Percentiles rank a stretch among this genome's conserved stretches.
Evolutionary conservation across 768 basidiomycete species (phyloP).

Genomic region (Rhodotorula paludigena): DNA sequence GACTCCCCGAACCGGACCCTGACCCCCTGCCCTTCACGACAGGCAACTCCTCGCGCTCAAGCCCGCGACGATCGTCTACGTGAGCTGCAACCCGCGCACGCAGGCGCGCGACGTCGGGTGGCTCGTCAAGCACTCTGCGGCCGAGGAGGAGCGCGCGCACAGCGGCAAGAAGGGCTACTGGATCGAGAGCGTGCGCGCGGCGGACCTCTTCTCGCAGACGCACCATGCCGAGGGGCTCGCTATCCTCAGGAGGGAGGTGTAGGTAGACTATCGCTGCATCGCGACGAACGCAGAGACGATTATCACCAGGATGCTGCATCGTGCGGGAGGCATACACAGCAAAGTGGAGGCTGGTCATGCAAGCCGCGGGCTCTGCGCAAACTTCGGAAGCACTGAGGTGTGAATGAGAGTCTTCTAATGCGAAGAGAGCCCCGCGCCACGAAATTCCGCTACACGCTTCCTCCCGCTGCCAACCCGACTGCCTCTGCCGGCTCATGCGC

Average conservation of each 20-base stretch:
- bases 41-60: constrained; percentile 61
- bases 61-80: constrained; percentile 57
- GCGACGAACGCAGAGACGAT: too few species aligned
- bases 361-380: too few species aligned
- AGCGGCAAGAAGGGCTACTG: constrained; percentile 57
- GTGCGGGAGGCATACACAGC: too few species aligned
- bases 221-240: constrained; percentile 80
- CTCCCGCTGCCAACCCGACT: background rate
- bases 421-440: background rate
- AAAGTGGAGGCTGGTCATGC: too few species aligned
- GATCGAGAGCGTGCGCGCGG: constrained; percentile 76
- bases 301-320: too few species aligned
- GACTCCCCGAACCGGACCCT: too few species aligned
- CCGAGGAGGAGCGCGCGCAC: constrained; percentile 46
- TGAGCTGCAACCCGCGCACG: constrained; percentile 41
- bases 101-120: constrained; percentile 67
- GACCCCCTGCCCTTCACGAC: too few species aligned
- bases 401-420: background rate
- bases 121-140: constrained; percentile 56
- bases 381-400: too few species aligned
- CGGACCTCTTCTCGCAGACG: constrained; percentile 94
- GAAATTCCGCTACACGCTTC: background rate
- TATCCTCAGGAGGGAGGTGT: constrained; percentile 41
- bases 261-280: too few species aligned
- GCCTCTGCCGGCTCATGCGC: background rate